Percentiles rank a stretch among this genome's conserved stretches.
These are phyloP conservation scores for Oenanthe javanica DNA, from an alignment of 140 eudicot genomes.

Conservation along the genomic window DNA sequence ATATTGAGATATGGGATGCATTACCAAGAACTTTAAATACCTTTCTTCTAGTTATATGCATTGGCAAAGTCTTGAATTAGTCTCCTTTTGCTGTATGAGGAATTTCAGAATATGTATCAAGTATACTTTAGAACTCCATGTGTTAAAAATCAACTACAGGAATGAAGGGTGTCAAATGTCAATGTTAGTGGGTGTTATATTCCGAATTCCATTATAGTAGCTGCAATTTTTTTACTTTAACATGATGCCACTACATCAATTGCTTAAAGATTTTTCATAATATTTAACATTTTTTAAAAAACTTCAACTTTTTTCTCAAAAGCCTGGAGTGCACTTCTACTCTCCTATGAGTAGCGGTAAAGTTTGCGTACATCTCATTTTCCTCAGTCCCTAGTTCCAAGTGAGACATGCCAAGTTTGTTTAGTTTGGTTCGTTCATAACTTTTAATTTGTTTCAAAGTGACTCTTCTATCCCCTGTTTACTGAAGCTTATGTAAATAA, in stretches of 20 bases:
- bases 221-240: too few relatives aligned
- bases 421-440: not conserved
- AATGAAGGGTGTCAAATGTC: too few relatives aligned
- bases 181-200: too few relatives aligned
- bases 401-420: not conserved
- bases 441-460: not conserved
- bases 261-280: too few relatives aligned
- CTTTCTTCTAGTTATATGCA: not conserved
- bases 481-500: too few relatives aligned
- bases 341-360: not conserved
- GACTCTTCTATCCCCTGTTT: not conserved
- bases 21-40: not conserved
- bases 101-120: not conserved
- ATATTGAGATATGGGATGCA: not conserved
- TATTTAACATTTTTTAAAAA: too few relatives aligned
- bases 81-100: not conserved
- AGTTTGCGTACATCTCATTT: not conserved
- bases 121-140: too few relatives aligned
- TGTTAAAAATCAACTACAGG: too few relatives aligned
- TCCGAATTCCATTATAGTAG: too few relatives aligned
- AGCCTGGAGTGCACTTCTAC: too few relatives aligned
- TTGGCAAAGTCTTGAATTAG: not conserved
- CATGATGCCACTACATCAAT: too few relatives aligned
- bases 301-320: too few relatives aligned
- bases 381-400: not conserved